Percentiles rank a stretch among this genome's conserved stretches.
phyloP scores from a whole-genome alignment of 106 monocot genomes.

The Allium cepa region DNA sequence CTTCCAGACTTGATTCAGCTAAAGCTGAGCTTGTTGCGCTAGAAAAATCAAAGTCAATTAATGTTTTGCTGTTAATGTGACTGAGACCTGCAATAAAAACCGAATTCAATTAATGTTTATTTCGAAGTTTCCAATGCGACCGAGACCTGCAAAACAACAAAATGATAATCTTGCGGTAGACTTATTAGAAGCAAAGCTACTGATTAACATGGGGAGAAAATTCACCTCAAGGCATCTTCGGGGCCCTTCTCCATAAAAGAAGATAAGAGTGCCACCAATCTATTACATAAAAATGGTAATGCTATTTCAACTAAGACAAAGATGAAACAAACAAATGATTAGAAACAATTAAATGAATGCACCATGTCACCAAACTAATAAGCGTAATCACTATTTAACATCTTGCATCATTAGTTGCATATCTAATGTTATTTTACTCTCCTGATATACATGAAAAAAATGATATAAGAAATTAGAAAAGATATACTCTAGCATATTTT shows the following conservation, averaged over 20 bases:
- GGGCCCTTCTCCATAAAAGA: conserved; percentile 71
- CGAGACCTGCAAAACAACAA: conserved; percentile 42
- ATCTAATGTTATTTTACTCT: conserved; percentile 88
- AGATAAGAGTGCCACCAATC: conserved; percentile 95
- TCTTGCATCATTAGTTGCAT: too few species aligned
- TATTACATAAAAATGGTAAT: conserved; percentile 21
- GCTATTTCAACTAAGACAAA: too few species aligned
- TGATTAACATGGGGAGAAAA: background rate
- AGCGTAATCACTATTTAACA: conserved; percentile 82
- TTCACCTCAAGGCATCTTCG: conserved; percentile 95
- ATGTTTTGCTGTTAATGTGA: too few species aligned
- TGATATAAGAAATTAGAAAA: background rate
- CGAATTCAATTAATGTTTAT: conserved; percentile 52
- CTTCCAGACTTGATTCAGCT: too few species aligned
- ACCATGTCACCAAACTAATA: conserved; percentile 98
- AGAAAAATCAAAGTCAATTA: too few species aligned
- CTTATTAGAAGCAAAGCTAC: background rate
- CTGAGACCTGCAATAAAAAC: conserved; percentile 85
- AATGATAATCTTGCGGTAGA: background rate
- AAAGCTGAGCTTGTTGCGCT: too few species aligned
- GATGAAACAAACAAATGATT: too few species aligned
- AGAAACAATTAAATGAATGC: too few species aligned
- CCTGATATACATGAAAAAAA: conserved; percentile 23
- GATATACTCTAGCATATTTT: too few species aligned
- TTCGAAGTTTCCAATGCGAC: conserved; percentile 89